Conservation (phyloP, 148 eudicot genomes). For the Bassia scoparia region DNA sequence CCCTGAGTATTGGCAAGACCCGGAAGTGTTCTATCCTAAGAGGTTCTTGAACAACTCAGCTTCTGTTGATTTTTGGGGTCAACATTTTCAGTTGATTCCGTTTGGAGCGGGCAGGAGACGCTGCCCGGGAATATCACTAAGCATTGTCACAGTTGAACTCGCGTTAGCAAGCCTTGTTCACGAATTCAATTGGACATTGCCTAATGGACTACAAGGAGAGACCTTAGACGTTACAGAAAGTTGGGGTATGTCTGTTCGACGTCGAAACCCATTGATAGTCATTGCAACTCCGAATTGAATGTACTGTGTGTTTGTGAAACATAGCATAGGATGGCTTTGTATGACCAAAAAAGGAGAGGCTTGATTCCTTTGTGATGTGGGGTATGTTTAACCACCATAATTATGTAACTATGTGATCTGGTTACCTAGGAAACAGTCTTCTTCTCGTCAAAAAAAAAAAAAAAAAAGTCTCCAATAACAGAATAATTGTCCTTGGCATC, state of each 20-base stretch:
- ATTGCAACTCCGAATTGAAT: slow-evolving; percentile 7
- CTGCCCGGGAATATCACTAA: slow-evolving; percentile 2
- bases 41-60: not conserved
- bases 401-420: too few relatives aligned
- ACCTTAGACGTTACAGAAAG: slow-evolving; percentile 6
- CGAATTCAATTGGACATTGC: slow-evolving; percentile 15
- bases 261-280: not conserved
- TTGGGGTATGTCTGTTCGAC: not conserved
- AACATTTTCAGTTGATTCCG: not conserved
- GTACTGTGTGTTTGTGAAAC: too few relatives aligned
- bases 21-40: not conserved
- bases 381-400: too few relatives aligned
- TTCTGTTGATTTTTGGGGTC: not conserved
- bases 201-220: not conserved
- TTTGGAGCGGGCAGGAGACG: slow-evolving; percentile 7
- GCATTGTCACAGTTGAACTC: not conserved
- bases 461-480: too few relatives aligned
- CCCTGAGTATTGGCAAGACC: not conserved
- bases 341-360: too few relatives aligned
- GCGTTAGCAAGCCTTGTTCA: slow-evolving; percentile 18
- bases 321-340: too few relatives aligned
- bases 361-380: too few relatives aligned
- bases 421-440: too few relatives aligned
- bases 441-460: too few relatives aligned
- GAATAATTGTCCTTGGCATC: too few relatives aligned